Evolutionary conservation across 1,284 basidiomycete species (phyloP).

Genomic region (Wolfiporia cocos): DNA sequence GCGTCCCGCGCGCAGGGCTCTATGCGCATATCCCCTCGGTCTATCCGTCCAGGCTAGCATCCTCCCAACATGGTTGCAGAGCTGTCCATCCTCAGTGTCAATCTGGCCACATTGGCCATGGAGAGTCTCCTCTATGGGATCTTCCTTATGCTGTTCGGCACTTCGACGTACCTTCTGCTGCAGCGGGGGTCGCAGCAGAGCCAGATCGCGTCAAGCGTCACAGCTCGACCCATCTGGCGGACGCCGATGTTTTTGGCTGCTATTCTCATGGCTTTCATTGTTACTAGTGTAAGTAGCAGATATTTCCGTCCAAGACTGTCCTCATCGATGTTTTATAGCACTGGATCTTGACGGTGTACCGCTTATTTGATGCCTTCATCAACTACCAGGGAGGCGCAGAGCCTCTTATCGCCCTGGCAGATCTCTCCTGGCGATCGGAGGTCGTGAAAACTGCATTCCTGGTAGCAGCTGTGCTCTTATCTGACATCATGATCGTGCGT

Average conservation of each 20-base stretch:
- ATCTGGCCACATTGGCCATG: slow-evolving; percentile 2
- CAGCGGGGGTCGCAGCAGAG: neutral
- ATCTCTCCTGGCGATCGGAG: slow-evolving; percentile 2
- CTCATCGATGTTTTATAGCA: neutral
- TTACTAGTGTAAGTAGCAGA: slow-evolving; percentile 1
- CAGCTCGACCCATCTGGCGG: neutral
- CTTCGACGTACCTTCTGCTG: slow-evolving; percentile 3
- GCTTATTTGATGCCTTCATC: slow-evolving; percentile 4
- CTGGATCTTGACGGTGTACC: slow-evolving; percentile 3
- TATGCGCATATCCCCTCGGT: slow-evolving; percentile 4
- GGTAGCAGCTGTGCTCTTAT: slow-evolving; percentile 1
- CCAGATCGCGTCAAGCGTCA: neutral
- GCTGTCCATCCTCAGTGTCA: slow-evolving; percentile 1
- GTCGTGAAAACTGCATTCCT: slow-evolving; percentile 6
- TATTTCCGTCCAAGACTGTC: neutral
- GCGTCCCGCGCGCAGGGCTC: neutral
- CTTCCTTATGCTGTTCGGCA: slow-evolving; percentile 1
- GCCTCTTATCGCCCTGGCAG: slow-evolving; percentile 3
- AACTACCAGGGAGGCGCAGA: slow-evolving; percentile 2
- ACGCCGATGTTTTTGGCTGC: slow-evolving; percentile 5
- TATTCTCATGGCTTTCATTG: neutral
- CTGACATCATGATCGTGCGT: slow-evolving; percentile 5
- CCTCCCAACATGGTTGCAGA: slow-evolving; percentile 2
- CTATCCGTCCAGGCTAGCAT: slow-evolving; percentile 3
- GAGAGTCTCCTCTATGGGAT: slow-evolving; percentile 6